Evolutionary conservation across 306 rosid species (phyloP).

Genomic region (Luffa aegyptiaca): DNA sequence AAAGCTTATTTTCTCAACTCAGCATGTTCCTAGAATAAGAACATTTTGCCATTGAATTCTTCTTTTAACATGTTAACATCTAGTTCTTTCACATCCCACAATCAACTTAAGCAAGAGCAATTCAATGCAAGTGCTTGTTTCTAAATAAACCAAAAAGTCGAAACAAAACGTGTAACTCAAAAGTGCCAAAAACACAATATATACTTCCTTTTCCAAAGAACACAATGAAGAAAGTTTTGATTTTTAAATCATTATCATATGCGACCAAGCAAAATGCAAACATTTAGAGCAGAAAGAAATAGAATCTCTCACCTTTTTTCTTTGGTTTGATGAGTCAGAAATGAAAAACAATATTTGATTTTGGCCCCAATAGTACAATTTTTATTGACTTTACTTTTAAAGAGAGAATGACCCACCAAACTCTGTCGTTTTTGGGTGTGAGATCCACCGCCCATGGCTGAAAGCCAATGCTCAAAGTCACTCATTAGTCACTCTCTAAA

Average conservation of each 20-base stretch:
- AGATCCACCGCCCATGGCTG: neutral
- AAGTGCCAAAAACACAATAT: neutral
- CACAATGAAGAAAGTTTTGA: neutral
- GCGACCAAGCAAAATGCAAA: neutral
- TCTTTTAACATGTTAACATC: neutral
- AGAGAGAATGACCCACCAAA: neutral
- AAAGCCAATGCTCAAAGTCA: constrained; percentile 1
- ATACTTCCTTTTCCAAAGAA: neutral
- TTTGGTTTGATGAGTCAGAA: constrained; percentile 1
- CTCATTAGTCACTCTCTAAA: neutral
- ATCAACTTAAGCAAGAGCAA: neutral
- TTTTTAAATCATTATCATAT: neutral
- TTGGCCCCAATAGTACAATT: neutral
- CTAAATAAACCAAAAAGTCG: neutral
- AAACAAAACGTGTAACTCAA: neutral
- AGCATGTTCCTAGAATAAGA: no score
- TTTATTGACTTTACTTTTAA: neutral
- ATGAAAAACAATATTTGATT: constrained; percentile 2
- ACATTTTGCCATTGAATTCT: no score
- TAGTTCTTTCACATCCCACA: neutral
- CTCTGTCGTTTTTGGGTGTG: neutral
- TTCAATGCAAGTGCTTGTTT: neutral
- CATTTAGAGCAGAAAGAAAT: neutral
- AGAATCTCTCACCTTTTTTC: neutral
- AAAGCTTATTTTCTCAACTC: no score